Evolutionary conservation across 2,329 filamentous ascomycete genomes (phyloP).

Genomic region (Alternaria infectoria): DNA sequence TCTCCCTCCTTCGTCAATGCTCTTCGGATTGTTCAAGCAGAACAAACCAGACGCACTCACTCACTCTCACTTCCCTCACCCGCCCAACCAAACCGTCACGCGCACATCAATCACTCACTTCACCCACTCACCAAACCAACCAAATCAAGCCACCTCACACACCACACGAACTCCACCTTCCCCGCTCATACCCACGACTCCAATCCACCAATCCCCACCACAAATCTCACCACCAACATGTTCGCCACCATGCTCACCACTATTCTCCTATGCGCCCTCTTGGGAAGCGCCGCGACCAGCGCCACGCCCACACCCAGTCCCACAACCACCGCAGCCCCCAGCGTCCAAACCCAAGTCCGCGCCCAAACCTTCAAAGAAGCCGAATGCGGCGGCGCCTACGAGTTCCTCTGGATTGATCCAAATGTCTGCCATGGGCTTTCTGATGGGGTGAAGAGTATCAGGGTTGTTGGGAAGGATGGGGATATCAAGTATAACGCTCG

Average conservation of each 20-base stretch:
- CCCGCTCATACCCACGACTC: fast-evolving
- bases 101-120: neutral
- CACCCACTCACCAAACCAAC: neutral
- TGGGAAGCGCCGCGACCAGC: neutral
- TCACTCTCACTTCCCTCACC: neutral
- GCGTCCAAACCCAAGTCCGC: neutral
- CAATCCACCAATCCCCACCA: fast-evolving
- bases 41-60: neutral
- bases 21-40: neutral
- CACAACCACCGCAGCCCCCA: neutral
- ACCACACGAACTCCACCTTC: neutral
- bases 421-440: neutral
- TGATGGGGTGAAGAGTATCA: neutral
- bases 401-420: neutral
- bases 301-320: neutral
- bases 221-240: neutral
- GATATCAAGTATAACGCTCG: neutral
- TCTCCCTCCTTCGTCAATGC: neutral
- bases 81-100: neutral
- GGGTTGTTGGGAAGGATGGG: neutral
- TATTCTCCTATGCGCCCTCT: neutral
- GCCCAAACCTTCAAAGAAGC: neutral
- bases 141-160: neutral
- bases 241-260: neutral
- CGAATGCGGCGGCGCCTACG: neutral